Base-by-base conservation (phyloP, 2,329 filamentous ascomycete species). In the Pleoardoris graminearum region DNA sequence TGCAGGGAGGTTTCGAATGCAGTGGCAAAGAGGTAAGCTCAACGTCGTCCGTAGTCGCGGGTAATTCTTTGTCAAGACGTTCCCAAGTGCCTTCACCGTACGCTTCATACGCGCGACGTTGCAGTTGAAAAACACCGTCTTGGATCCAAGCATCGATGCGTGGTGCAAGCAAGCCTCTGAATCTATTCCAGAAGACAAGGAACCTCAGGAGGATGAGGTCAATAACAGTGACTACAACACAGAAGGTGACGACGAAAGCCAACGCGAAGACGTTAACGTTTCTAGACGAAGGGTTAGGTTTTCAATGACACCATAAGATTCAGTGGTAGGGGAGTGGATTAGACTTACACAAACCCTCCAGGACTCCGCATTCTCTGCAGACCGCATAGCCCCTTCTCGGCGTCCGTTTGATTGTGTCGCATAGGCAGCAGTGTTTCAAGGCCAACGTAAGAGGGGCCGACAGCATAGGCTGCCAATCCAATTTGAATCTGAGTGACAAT, bases 301-400 rank as follows among this genome's bases (percentile, higher is more conserved):
- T 27, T 27, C 25, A 10, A 5, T 27, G 5, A 5, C 5, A 27
- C 6, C 25, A 27, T 27, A 27, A 10, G 25, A 27, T 27, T 27
- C 10, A 27, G 5, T 27, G 25, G 25, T 5, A 10, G 25, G 10
- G 10, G 25, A 27, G 11, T 32, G 23, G 10, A 37, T 29, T n/a
- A 39, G 16, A 55, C 58, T 54, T 48, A 60, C 58, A 53, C 53
- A 50, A 61, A 54, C 8, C 51, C 56, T 23, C 58, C 56, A 2
- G 41, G 25, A 29, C 51, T 59, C 30, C 32, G 16, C 58, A 61
- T 59, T 21, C 35, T 48, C 33, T 57, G 51, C 19, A 36, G 5
- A 3, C 32, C 2, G 37, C 58, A 61, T 11, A 61, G 25, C 16
- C 47, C 12, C 27, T 50, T 53, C 27, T 60, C 45, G 12, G 35